Conservation (phyloP, 2,329 filamentous ascomycete genomes). For the Cryphonectria naterciae region DNA sequence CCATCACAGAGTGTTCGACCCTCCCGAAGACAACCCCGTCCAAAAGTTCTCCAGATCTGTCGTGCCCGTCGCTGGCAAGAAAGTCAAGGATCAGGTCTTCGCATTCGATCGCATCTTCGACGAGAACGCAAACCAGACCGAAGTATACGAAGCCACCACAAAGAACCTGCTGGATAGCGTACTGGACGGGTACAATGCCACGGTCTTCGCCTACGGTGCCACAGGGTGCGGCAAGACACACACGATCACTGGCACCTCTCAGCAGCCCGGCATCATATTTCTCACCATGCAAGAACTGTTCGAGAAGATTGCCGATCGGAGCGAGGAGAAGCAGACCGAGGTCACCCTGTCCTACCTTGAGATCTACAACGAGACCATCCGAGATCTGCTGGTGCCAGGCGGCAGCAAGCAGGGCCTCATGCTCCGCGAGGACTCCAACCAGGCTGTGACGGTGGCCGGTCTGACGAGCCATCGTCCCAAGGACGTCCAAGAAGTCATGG, state of each 20-base stretch:
- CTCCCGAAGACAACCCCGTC: slow-evolving; percentile 90
- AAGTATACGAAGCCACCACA: slow-evolving; percentile 94
- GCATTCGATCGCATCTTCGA: slow-evolving; percentile 97
- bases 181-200: slow-evolving; percentile 96
- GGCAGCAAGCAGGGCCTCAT: slow-evolving; percentile 84
- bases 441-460: slow-evolving; percentile 87
- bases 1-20: slow-evolving; percentile 81
- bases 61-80: slow-evolving; percentile 77
- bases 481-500: slow-evolving; percentile 96
- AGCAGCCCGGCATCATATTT: slow-evolving; percentile 97
- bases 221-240: slow-evolving; percentile 99
- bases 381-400: slow-evolving; percentile 86
- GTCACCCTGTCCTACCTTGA: slow-evolving; percentile 93
- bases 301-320: slow-evolving; percentile 87
- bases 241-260: slow-evolving; percentile 89
- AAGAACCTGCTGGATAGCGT: slow-evolving; percentile 90
- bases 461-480: slow-evolving; percentile 89
- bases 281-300: slow-evolving; percentile 99
- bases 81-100: slow-evolving; percentile 96
- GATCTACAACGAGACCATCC: slow-evolving; percentile 99
- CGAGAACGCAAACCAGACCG: slow-evolving; percentile 87
- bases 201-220: slow-evolving; percentile 96
- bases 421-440: slow-evolving; percentile 92
- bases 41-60: slow-evolving; percentile 85
- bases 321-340: slow-evolving; percentile 85